Evolutionary conservation across 164 flowering plant species (phyloP).

Genomic region (Umbilicus rupestris): DNA sequence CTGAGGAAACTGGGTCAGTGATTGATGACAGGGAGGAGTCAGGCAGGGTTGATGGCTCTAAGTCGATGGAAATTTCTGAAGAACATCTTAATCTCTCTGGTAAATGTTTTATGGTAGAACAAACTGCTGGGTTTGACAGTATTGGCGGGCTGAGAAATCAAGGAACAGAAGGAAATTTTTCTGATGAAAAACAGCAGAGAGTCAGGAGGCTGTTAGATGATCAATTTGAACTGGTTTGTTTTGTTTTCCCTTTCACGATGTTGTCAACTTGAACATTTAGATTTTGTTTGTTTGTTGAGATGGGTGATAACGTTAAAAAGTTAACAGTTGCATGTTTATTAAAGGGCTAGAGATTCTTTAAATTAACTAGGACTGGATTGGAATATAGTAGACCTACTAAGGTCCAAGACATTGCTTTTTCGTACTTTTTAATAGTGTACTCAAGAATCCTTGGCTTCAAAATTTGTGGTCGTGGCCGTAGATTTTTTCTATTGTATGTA

Average conservation of each 20-base stretch:
- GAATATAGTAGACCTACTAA: not conserved
- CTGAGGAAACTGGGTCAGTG: constrained; percentile 17
- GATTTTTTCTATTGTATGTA: too few relatives aligned
- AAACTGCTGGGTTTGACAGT: not conserved
- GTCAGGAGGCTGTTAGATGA: not conserved
- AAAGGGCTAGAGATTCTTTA: not conserved
- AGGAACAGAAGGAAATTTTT: not conserved
- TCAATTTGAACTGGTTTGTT: constrained; percentile 6
- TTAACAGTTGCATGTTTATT: not conserved
- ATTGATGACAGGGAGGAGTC: constrained; percentile 13
- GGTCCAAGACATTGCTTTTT: not conserved
- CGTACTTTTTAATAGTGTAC: not conserved
- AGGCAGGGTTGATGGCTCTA: not conserved
- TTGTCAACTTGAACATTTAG: not conserved
- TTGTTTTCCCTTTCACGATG: not conserved
- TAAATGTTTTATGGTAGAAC: not conserved
- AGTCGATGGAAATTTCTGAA: not conserved
- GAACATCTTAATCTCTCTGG: not conserved
- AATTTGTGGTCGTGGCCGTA: too few relatives aligned
- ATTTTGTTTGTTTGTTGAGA: not conserved
- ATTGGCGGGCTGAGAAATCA: not conserved
- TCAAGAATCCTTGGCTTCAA: not conserved
- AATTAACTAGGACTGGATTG: not conserved
- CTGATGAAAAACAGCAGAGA: constrained; percentile 6
- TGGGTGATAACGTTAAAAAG: not conserved